Evolutionary conservation across 2,329 filamentous ascomycete genomes (phyloP), one percentile per base, ranked within the genome.

Genomic region (Epichloe hybrida): DNA sequence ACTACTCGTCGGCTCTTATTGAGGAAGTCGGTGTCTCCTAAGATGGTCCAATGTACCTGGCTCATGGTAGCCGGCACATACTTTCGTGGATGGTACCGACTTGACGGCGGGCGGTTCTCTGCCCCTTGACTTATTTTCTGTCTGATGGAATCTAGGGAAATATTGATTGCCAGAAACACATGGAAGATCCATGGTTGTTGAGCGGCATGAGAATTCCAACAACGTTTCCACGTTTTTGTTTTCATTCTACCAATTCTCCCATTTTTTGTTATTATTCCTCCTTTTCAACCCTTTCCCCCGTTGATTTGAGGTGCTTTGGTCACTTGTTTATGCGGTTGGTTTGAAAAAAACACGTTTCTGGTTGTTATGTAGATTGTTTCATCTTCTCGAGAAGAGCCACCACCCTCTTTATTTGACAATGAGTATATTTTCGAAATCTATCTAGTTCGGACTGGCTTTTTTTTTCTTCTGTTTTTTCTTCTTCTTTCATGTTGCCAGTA

Each of bases 331-430:
- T 34, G 27, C 11, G 9, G 12, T n/a, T 45, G 23, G 12, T 34
- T 31, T 45, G 12, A 15, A 15, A 8, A 8, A 4, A 35, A 8
- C 8, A 11, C 31, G 31, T 38, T 46, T 34, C 15, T 50, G 21
- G 39, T 46, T 54, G 17, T 53, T 52, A 50, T 57, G 56, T 64
- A 65, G 62, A 66, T 54, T 59, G 53, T 63, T 60, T 54, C 43
- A 61, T 64, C 63, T 64, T 66, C 61, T 56, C 61, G 55, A 58
- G 63, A 65, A 64, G 63, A 64, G 57, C 55, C 47, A 44, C 53
- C 56, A 52, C 56, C 34, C 46, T 50, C 31, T 37, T 53, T 50
- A 38, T 34, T 51, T 52, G 31, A 50, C 45, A 51, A 49, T 43
- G 31, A 42, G 20, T 42, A 42, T 20, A 42, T 8, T 12, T 17